Evolutionary conservation across 2,329 filamentous ascomycete species (phyloP).

Genomic region (Fusarium praegraminearum): DNA sequence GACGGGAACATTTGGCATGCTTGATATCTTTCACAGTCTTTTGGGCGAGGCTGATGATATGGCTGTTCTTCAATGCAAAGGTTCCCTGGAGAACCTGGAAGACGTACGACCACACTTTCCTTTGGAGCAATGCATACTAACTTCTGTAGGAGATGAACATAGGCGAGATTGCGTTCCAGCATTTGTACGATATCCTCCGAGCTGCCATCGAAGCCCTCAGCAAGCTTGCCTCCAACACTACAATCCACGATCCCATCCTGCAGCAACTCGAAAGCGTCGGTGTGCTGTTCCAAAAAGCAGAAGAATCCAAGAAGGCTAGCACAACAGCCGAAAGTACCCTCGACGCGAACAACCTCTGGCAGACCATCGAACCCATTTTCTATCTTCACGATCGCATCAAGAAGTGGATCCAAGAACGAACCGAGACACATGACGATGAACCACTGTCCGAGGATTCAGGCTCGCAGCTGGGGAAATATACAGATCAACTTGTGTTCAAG

Average conservation of each 20-base stretch:
- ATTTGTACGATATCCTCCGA: conserved; percentile 46
- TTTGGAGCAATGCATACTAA: background rate
- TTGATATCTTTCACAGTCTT: conserved; percentile 78
- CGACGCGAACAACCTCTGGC: conserved; percentile 70
- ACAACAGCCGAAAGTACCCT: conserved; percentile 22
- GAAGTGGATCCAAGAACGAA: conserved; percentile 76
- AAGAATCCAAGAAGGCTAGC: conserved; percentile 33
- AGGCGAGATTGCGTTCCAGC: conserved; percentile 54
- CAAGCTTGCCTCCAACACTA: conserved; percentile 40
- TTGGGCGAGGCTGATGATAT: conserved; percentile 66
- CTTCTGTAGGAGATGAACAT: conserved; percentile 71
- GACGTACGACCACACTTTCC: conserved; percentile 33
- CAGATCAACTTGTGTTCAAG: conserved; percentile 89
- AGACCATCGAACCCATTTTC: conserved; percentile 84
- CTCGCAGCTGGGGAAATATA: conserved; percentile 69
- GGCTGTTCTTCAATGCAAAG: conserved; percentile 59
- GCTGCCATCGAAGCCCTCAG: conserved; percentile 44
- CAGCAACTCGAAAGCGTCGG: conserved; percentile 47
- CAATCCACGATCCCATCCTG: conserved; percentile 40
- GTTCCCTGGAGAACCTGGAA: conserved; percentile 78
- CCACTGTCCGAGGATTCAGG: conserved; percentile 34
- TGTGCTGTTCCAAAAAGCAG: conserved; percentile 46
- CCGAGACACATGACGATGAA: conserved; percentile 50
- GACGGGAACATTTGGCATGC: conserved; percentile 66
- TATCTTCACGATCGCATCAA: conserved; percentile 62